These are phyloP conservation scores for Didymella segeticola DNA, from an alignment of 2,329 filamentous ascomycete species.

Conservation along the genomic window DNA sequence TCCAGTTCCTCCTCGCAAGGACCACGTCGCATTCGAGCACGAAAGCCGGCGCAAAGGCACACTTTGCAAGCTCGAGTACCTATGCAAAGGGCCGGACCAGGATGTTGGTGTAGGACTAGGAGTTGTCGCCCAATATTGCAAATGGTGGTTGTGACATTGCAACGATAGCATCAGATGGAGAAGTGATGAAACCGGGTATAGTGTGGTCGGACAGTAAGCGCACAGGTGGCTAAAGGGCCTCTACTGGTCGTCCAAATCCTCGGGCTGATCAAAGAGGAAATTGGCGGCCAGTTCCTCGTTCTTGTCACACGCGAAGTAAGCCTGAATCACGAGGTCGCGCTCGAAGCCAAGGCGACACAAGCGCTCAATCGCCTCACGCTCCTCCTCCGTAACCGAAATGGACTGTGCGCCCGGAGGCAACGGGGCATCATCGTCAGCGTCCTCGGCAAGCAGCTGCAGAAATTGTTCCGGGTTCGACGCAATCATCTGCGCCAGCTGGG, in stretches of 20 bases:
- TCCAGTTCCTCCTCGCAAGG: not conserved
- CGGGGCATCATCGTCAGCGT: constrained; percentile 81
- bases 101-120: constrained; percentile 19
- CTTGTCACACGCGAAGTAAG: constrained; percentile 99
- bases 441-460: constrained; percentile 86
- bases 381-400: constrained; percentile 92
- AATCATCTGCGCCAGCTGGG: constrained; percentile 90
- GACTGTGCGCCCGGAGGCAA: constrained; percentile 87
- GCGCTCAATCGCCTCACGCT: constrained; percentile 95
- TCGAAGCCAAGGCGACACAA: constrained; percentile 93
- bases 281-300: constrained; percentile 98
- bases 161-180: constrained; percentile 32
- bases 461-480: constrained; percentile 93
- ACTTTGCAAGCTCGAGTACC: constrained; percentile 1
- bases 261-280: constrained; percentile 96
- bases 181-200: constrained; percentile 27
- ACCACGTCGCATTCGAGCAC: constrained; percentile 2
- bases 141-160: constrained; percentile 27
- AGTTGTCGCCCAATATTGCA: constrained; percentile 26
- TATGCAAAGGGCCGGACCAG: constrained; percentile 11
- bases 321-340: constrained; percentile 92
- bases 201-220: constrained; percentile 31
- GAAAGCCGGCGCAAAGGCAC: not conserved
- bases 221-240: constrained; percentile 19
- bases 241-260: constrained; percentile 71